A percentile compares a stretch with the other conserved stretches of the same genome.
phyloP scores from a whole-genome alignment of 192 early-diverging fungal genomes.

The Linnemannia zychae region DNA sequence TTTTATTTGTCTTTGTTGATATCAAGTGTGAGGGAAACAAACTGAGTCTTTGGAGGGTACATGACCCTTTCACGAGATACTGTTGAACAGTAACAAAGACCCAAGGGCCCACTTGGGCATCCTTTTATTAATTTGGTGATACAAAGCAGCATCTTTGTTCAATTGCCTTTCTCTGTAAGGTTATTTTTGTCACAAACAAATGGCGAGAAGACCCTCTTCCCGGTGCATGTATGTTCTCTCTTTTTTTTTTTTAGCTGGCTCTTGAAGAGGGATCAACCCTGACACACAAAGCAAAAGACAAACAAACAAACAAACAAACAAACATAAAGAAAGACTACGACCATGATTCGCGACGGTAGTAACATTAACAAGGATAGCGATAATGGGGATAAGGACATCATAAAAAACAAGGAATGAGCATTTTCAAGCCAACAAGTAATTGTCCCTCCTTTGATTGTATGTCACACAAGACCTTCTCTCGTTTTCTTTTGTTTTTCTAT shows the following conservation, averaged over 20 bases:
- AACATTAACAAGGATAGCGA: not conserved
- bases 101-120: not conserved
- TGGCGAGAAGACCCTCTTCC: not conserved
- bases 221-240: not conserved
- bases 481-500: not conserved
- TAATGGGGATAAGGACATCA: not conserved
- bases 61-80: not conserved
- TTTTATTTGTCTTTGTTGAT: not conserved
- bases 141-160: not conserved
- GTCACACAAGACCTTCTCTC: not conserved
- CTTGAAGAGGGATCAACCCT: not conserved
- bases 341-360: not conserved
- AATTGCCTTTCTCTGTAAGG: not conserved
- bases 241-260: not conserved
- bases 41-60: not conserved
- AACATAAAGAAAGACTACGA: not conserved
- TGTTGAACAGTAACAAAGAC: not conserved
- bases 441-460: not conserved
- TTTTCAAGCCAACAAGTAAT: not conserved
- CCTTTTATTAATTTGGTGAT: not conserved
- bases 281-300: not conserved
- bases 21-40: not conserved
- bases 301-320: not conserved
- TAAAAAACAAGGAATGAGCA: not conserved
- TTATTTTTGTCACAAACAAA: constrained; percentile 13